Conservation (phyloP, 1,284 basidiomycete species). For the Cryptococcus sp. region DNA sequence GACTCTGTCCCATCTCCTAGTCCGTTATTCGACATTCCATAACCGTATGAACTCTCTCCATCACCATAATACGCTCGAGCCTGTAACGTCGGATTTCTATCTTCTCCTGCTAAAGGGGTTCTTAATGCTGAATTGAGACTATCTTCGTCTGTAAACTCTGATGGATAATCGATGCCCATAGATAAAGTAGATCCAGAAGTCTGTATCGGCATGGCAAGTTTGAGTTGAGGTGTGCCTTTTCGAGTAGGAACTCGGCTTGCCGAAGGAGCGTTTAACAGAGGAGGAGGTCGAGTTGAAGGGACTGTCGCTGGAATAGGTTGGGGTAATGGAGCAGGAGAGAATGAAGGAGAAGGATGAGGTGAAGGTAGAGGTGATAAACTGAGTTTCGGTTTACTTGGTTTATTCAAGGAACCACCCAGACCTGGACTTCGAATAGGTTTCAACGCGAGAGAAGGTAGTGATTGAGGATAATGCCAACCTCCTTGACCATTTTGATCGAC, state of each 20-base stretch:
- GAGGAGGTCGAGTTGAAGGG: constrained; percentile 15
- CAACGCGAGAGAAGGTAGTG: constrained; percentile 30
- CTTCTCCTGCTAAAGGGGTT: constrained; percentile 24
- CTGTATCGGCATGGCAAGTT: constrained; percentile 34
- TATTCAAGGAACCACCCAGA: constrained; percentile 10
- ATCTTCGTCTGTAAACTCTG: constrained; percentile 21
- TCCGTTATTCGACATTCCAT: constrained; percentile 22
- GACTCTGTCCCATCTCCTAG: constrained; percentile 3
- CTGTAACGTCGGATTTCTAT: constrained; percentile 37
- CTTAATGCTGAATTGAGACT: constrained; percentile 15
- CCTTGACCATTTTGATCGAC: constrained; percentile 42
- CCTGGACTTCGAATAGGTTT: constrained; percentile 12
- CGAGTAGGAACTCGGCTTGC: constrained; percentile 6
- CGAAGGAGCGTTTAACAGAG: constrained; percentile 19
- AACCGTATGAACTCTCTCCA: constrained; percentile 32
- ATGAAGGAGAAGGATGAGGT: constrained; percentile 10
- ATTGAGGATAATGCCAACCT: constrained; percentile 38
- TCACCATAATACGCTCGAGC: constrained; percentile 24
- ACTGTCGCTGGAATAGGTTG: constrained; percentile 1
- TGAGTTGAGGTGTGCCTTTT: constrained; percentile 26
- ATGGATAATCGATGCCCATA: constrained; percentile 16
- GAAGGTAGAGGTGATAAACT: constrained; percentile 20
- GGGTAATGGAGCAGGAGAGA: not conserved
- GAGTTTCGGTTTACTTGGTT: constrained; percentile 32
- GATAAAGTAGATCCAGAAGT: constrained; percentile 11